These are phyloP conservation scores for Mayamaea pseudoterrestris DNA, from an alignment of 108 stramenopile genomes.

Conservation along the genomic window DNA sequence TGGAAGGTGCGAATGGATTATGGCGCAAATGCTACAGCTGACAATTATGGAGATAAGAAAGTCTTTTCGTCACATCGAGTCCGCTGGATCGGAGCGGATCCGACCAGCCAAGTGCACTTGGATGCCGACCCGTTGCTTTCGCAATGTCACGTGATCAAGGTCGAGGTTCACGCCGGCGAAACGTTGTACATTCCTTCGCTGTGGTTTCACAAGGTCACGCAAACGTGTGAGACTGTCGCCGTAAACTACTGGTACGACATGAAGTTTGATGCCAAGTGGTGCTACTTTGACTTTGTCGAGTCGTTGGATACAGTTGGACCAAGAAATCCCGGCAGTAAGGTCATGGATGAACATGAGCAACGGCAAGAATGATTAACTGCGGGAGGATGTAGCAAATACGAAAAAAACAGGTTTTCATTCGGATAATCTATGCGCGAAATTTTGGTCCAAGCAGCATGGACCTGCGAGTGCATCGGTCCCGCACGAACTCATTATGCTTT, in stretches of 20 bases:
- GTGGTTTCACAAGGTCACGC: slow-evolving; percentile 93
- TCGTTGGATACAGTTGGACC: too few relatives aligned
- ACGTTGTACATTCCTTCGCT: slow-evolving; percentile 86
- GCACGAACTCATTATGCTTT: too few relatives aligned
- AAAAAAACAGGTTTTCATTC: too few relatives aligned
- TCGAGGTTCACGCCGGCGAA: slow-evolving; percentile 30
- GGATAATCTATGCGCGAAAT: too few relatives aligned
- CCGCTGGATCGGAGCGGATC: slow-evolving; percentile 10
- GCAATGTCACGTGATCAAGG: slow-evolving; percentile 27
- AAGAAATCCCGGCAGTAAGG: too few relatives aligned
- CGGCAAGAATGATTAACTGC: too few relatives aligned
- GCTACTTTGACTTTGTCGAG: too few relatives aligned
- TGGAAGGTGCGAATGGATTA: slow-evolving; percentile 16
- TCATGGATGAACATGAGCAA: too few relatives aligned
- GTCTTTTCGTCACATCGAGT: background rate
- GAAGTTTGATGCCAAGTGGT: too few relatives aligned
- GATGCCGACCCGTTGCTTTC: slow-evolving; percentile 4
- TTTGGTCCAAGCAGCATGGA: too few relatives aligned
- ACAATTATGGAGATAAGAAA: slow-evolving; percentile 10
- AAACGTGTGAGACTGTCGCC: slow-evolving; percentile 83
- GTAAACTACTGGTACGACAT: slow-evolving; percentile 97
- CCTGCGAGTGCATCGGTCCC: too few relatives aligned
- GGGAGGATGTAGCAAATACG: too few relatives aligned
- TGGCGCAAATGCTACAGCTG: slow-evolving; percentile 16
- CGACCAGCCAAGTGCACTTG: background rate